Percentiles rank a stretch among this genome's conserved stretches.
phyloP scores from a whole-genome alignment of 106 monocot genomes.

The Ottelia alismoides region DNA sequence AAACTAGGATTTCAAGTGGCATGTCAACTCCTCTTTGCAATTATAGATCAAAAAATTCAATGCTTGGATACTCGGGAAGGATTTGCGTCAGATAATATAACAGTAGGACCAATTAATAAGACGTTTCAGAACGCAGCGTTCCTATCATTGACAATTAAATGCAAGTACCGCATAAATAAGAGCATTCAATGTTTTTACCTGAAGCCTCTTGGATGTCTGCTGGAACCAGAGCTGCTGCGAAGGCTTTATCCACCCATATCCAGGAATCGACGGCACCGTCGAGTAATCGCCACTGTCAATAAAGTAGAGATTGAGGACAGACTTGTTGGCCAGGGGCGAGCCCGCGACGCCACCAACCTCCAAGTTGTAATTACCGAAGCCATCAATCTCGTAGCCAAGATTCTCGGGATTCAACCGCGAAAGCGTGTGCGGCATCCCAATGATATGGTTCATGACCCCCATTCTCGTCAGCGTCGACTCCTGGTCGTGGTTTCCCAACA shows the following conservation, averaged over 20 bases:
- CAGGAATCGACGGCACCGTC: constrained; percentile 29
- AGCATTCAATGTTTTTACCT: too few relatives aligned
- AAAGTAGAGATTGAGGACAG: constrained; percentile 84
- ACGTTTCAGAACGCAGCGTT: too few relatives aligned
- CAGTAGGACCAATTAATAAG: too few relatives aligned
- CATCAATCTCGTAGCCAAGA: constrained; percentile 44
- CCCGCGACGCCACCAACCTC: constrained; percentile 43
- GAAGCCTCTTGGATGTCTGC: constrained; percentile 40
- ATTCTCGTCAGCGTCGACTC: constrained; percentile 61
- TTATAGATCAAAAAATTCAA: too few relatives aligned
- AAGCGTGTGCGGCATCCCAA: constrained; percentile 43
- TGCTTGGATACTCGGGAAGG: too few relatives aligned
- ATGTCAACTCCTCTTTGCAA: too few relatives aligned
- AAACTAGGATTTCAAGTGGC: too few relatives aligned
- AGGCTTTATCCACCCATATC: constrained; percentile 86
- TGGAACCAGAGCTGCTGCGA: constrained; percentile 93
- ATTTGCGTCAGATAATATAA: too few relatives aligned
- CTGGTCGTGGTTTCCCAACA: constrained; percentile 95
- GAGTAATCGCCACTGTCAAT: constrained; percentile 93
- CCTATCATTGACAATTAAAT: too few relatives aligned
- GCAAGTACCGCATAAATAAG: too few relatives aligned
- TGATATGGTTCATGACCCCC: constrained; percentile 62
- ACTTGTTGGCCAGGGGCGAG: constrained; percentile 49
- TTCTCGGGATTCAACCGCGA: constrained; percentile 56
- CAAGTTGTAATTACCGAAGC: constrained; percentile 84